phyloP scores from a whole-genome alignment of 1,284 basidiomycete genomes.

The Austropuccinia psidii region DNA sequence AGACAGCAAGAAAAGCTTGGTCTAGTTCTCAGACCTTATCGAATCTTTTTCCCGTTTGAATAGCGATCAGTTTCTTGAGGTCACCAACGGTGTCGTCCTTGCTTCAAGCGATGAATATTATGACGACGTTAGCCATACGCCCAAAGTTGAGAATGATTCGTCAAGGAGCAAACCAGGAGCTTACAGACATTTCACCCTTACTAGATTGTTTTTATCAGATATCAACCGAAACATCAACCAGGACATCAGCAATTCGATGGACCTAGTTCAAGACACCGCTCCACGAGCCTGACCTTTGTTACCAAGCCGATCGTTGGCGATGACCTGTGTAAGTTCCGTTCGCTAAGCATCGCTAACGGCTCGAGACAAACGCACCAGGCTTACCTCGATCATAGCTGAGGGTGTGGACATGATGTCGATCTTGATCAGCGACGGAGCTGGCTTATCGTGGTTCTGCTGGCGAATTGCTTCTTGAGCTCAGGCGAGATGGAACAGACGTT shows the following conservation, averaged over 20 bases:
- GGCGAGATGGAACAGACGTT: too few relatives aligned
- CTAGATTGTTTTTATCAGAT: conserved; percentile 61
- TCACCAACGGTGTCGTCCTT: conserved; percentile 94
- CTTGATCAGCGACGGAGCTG: too few relatives aligned
- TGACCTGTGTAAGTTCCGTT: too few relatives aligned
- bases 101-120: conserved; percentile 48
- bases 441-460: too few relatives aligned
- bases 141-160: neutral
- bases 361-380: neutral
- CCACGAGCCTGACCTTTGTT: conserved; percentile 64
- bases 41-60: conserved; percentile 80
- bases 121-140: neutral
- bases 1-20: neutral
- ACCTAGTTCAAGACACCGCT: conserved; percentile 17
- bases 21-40: conserved; percentile 45
- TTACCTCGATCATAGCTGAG: neutral
- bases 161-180: neutral
- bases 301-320: conserved; percentile 92
- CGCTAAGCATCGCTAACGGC: neutral
- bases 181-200: conserved; percentile 41
- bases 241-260: conserved; percentile 21
- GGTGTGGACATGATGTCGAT: too few relatives aligned
- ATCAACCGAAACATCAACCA: conserved; percentile 1
- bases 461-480: too few relatives aligned
- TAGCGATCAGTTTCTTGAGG: conserved; percentile 90